phyloP scores from a whole-genome alignment of 1,139 yeast species.

The Protomyces inouyei region DNA sequence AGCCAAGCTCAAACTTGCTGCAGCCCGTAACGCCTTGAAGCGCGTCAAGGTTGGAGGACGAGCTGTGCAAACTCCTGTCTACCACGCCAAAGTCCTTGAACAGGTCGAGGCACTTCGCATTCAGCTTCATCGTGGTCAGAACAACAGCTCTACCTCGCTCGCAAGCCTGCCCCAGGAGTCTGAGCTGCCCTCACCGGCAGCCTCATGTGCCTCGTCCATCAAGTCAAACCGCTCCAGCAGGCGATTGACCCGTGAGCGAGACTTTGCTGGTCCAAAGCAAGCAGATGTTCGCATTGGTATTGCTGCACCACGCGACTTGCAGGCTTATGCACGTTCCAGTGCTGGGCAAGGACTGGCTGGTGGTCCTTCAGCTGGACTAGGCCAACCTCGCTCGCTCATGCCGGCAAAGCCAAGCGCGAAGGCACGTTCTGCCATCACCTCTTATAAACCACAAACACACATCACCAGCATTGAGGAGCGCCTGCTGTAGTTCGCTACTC shows the following conservation, averaged over 20 bases:
- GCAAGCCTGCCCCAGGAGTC: not conserved
- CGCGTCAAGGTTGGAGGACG: conserved; percentile 5
- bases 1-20: conserved; percentile 14
- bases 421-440: not conserved
- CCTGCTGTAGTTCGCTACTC: not conserved
- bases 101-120: not conserved
- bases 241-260: not conserved
- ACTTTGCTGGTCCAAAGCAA: not conserved
- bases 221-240: not conserved
- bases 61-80: not conserved
- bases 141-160: not conserved
- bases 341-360: not conserved
- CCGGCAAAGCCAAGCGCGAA: not conserved
- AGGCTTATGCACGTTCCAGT: not conserved
- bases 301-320: conserved; percentile 14
- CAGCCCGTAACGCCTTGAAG: conserved; percentile 18
- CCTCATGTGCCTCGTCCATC: not conserved
- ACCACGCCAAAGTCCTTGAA: not conserved
- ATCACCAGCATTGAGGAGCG: conserved; percentile 22
- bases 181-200: not conserved
- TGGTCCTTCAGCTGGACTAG: not conserved
- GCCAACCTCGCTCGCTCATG: not conserved
- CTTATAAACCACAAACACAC: conserved; percentile 14
- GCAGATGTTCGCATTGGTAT: conserved; percentile 6
- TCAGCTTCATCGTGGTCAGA: not conserved